phyloP scores from a whole-genome alignment of 1,284 basidiomycete species.

The Taiwanofungus camphoratus region DNA sequence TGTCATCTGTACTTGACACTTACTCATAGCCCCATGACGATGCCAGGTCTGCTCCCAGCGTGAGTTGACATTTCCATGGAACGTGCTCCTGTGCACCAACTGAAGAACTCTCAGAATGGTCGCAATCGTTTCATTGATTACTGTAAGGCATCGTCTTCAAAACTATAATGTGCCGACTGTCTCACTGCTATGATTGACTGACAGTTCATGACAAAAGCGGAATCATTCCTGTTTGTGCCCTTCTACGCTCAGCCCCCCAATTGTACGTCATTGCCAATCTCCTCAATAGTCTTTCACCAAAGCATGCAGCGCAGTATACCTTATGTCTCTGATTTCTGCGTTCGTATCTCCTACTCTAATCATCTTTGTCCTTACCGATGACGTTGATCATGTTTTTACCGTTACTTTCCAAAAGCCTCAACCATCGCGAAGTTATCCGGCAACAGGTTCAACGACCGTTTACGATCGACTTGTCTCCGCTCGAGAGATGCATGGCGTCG shows the following conservation, averaged over 20 bases:
- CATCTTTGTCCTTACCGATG: background rate
- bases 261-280: constrained; percentile 4
- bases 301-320: constrained; percentile 11
- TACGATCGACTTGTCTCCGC: constrained; percentile 10
- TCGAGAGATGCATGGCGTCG: constrained; percentile 2
- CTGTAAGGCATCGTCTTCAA: constrained; percentile 3
- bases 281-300: background rate
- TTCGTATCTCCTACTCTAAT: too few relatives aligned
- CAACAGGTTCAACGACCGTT: constrained; percentile 9
- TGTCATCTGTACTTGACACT: background rate
- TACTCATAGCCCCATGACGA: background rate
- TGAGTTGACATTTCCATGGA: constrained; percentile 4
- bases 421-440: constrained; percentile 6
- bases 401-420: constrained; percentile 1
- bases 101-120: too few relatives aligned
- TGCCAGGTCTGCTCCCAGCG: constrained; percentile 10
- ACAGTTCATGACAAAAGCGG: constrained; percentile 6
- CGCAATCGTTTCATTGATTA: too few relatives aligned
- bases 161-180: background rate
- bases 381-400: background rate
- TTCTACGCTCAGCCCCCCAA: constrained; percentile 12
- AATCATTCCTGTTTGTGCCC: constrained; percentile 6
- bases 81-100: too few relatives aligned
- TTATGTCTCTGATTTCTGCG: constrained; percentile 12
- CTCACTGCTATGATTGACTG: background rate